Evolutionary conservation across 2,329 filamentous ascomycete genomes (phyloP), one percentile per base, ranked within the genome.

Genomic region (Fonsecaea pugnacius): DNA sequence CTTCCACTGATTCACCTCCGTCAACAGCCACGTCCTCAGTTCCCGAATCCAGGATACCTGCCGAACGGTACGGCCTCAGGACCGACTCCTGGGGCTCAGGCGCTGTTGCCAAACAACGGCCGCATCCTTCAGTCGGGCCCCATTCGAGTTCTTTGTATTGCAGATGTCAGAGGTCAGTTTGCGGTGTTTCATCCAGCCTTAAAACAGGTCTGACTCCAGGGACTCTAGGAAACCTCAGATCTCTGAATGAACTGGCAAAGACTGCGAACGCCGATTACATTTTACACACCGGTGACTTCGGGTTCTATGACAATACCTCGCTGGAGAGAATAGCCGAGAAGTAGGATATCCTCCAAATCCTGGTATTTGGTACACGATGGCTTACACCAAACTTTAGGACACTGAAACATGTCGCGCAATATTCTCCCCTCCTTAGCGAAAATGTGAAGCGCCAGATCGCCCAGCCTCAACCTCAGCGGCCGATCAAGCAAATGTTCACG

Each of bases 251-350:
- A 67, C 89, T 99, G 67, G 95, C 95, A 70, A 96, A 91, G 79
- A 91, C 95, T 76, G 94, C 95, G 68, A 91, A 91, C 76, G 95
- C 95, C 73, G 92, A 97, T 80, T 92, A 97, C 81, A 96, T 99
- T 78, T 92, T 99, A 74, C 95, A 99, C 80, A 99, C 95, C 21
- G 95, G 95, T 78, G 95, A 99, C 78, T 99, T 99, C 77, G 95
- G 95, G 68, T 99, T 99, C 82, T 99, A 99, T 82, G 95, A 99
- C 78, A 91, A 96, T 73, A 91, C 89, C 60, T 99, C 95, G 38
- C 83, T 99, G 71, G 94, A 98, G 74, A 90, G 95, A 74, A 98
- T 99, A 81, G 95, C 95, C 46, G 95, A 99, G 79, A 99, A 99
- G 92, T 96, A 81, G 88, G 81, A 50, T n/a, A 32, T 14, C 36